Conservation (phyloP, 2,329 filamentous ascomycete species). For the Aquanectria penicillioides region DNA sequence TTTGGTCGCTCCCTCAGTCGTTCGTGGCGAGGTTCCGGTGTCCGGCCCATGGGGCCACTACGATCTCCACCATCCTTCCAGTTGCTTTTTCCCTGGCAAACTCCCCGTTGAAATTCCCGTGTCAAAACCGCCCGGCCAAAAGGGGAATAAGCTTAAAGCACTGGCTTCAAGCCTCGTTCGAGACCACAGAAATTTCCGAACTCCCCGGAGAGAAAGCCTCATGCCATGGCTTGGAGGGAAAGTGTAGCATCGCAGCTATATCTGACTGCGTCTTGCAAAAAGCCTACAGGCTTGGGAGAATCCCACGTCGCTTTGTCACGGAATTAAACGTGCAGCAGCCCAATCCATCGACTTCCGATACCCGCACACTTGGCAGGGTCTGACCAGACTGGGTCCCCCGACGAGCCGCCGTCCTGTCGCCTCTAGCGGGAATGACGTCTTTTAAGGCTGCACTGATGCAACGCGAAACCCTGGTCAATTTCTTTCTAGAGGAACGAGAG, state of each 20-base stretch:
- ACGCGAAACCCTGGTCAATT: conserved; percentile 17
- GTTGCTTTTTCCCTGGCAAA: not conserved
- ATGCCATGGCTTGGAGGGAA: no score
- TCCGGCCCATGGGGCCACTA: not conserved
- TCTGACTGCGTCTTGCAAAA: no score
- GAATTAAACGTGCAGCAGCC: conserved; percentile 6
- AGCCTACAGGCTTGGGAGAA: no score
- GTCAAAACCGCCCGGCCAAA: not conserved
- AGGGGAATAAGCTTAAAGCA: conserved; percentile 17
- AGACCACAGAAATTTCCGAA: not conserved
- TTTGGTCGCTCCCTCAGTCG: not conserved
- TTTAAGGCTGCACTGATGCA: conserved; percentile 31
- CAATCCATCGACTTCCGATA: conserved; percentile 16
- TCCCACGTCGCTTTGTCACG: not conserved
- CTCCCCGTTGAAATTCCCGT: conserved; percentile 6
- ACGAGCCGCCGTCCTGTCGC: conserved; percentile 25
- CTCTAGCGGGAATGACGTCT: conserved; percentile 31
- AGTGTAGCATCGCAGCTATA: no score
- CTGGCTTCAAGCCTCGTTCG: conserved; percentile 5
- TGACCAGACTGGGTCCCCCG: conserved; percentile 1
- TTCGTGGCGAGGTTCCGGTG: conserved; percentile 12
- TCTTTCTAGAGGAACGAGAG: conserved; percentile 5
- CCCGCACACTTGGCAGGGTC: not conserved
- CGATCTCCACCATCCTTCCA: not conserved
- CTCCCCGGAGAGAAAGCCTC: not conserved